Evolutionary conservation across 352 stramenopile genomes (phyloP).

Genomic region (Detonula confervacea): DNA sequence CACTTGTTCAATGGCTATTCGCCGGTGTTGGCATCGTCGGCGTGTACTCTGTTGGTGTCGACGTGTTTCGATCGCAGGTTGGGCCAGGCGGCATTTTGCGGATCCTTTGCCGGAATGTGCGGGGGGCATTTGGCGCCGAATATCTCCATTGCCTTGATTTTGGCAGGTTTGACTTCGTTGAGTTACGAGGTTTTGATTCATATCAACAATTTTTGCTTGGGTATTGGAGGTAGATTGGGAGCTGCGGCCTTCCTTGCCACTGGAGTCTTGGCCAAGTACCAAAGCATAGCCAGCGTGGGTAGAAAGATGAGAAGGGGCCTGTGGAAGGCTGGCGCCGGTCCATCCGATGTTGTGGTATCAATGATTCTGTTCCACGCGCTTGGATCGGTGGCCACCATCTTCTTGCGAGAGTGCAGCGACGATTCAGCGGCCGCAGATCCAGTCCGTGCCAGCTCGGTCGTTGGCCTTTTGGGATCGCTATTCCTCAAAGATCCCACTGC

Average conservation of each 20-base stretch:
- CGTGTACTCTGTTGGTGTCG: constrained; percentile 37
- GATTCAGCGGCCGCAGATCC: constrained; percentile 60
- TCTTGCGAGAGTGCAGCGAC: constrained; percentile 65
- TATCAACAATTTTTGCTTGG: too few relatives aligned
- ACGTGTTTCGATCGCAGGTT: constrained; percentile 45
- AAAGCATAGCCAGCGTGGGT: constrained; percentile 30
- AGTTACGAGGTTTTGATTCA: too few relatives aligned
- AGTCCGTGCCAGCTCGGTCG: constrained; percentile 55
- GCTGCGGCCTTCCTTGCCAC: constrained; percentile 31
- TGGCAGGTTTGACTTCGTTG: too few relatives aligned
- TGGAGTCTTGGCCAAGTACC: constrained; percentile 44
- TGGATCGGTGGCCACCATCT: constrained; percentile 62
- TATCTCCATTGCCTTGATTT: too few relatives aligned
- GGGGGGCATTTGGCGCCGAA: constrained; percentile 27
- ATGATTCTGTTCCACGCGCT: constrained; percentile 58
- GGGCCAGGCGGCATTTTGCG: constrained; percentile 52
- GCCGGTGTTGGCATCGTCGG: constrained; percentile 39
- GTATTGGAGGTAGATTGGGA: too few relatives aligned
- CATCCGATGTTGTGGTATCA: constrained; percentile 29
- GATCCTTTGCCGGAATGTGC: constrained; percentile 56
- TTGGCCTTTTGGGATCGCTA: constrained; percentile 57
- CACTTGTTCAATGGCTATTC: constrained; percentile 40
- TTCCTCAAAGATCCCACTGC: constrained; percentile 55
- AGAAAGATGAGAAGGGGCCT: constrained; percentile 46
- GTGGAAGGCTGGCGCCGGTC: constrained; percentile 31